phyloP scores from a whole-genome alignment of 495 filamentous ascomycete species.

The Cercophora sp. region DNA sequence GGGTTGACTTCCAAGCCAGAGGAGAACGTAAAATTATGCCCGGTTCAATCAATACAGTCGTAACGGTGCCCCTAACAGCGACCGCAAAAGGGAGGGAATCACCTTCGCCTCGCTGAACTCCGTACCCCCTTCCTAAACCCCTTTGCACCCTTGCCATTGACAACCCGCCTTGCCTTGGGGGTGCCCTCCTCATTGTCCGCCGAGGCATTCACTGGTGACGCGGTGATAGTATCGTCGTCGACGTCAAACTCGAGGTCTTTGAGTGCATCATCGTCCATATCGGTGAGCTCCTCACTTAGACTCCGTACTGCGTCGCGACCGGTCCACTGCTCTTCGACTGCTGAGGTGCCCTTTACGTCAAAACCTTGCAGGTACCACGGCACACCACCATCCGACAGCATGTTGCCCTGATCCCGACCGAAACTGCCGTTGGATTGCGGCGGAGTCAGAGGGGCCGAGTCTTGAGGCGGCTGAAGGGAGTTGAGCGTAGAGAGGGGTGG shows the following conservation, averaged over 20 bases:
- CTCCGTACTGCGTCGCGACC: conserved; percentile 70
- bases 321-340: conserved; percentile 67
- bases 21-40: background rate
- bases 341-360: conserved; percentile 69
- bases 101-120: conserved; percentile 21
- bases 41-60: background rate
- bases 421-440: conserved; percentile 48
- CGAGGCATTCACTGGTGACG: conserved; percentile 29
- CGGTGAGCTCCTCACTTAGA: conserved; percentile 82
- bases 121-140: conserved; percentile 23
- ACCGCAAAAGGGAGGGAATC: no score
- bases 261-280: conserved; percentile 83
- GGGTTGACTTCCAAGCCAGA: no score
- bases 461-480: conserved; percentile 4
- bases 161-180: conserved; percentile 19
- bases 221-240: conserved; percentile 40
- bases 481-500: conserved; percentile 23
- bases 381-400: conserved; percentile 67
- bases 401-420: conserved; percentile 39
- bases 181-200: conserved; percentile 10
- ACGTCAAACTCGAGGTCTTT: conserved; percentile 52
- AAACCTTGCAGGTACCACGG: conserved; percentile 87
- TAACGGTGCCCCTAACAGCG: no score
- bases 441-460: conserved; percentile 38
- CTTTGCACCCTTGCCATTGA: conserved; percentile 27